Base-by-base conservation (phyloP, 2,329 filamentous ascomycete species). In the Fusarium sp. region DNA sequence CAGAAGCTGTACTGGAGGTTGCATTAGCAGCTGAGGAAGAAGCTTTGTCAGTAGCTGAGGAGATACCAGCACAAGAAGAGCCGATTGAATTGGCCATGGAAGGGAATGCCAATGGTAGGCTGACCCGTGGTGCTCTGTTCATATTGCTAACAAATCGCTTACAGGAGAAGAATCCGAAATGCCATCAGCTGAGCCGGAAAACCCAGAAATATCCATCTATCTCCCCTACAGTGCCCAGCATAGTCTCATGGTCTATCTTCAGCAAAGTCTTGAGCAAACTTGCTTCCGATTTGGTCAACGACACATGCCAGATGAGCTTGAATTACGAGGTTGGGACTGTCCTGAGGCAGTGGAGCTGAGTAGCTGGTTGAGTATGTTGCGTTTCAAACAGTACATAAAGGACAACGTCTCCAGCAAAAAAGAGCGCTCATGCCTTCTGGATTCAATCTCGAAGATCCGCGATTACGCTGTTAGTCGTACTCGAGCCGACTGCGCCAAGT, bases 361-460 rank as follows among this genome's bases (percentile, higher is more conserved):
- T 3, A 20, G 7, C 1, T 61, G 58, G 58, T 25, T 27, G 11
- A 2, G 9, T 0, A 6, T 36, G 6, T 3, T 6, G 6, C 3
- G 0, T 5, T 35, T 35, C 0, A 5, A 14, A 1, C 11, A 9
- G 0, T 18, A 23, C 0, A 1, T 17, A 2, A 21, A 14, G 10
- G 0, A 11, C 0, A 18, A 2, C 0, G 6, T 46, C 1, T 13
- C 3, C 6, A 5, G 5, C 0, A 1, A 1, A 5, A 3, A 46
- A 4, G 11, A 1, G 1, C 11, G 17, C 3, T 1, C 0, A 4
- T 14, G 20, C 3, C 2, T 58, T 0, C 2, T 8, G 2, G 4
- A 2, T 3, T 51, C 25, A 1, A 3, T 45, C 0, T 11, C 6
- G 2, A 18, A 33, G 0, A 61, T 61, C 4, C 14, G 17, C 10